Conservation (phyloP, 1,284 basidiomycete species). For the Cutaneotrichosporon cutaneum region DNA sequence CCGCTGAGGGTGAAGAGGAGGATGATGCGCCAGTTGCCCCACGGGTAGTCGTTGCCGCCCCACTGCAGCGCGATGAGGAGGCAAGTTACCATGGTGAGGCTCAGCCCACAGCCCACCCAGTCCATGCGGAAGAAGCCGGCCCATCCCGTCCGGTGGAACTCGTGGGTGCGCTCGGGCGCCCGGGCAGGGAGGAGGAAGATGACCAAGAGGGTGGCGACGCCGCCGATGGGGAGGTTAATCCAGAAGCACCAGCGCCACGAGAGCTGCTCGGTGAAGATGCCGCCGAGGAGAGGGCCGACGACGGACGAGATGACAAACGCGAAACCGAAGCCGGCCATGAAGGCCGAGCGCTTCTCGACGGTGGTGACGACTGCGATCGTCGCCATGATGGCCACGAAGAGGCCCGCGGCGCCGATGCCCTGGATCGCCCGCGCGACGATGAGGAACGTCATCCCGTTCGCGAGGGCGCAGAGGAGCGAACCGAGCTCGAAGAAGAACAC, state of each 20-base stretch:
- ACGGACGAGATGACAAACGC: conserved; percentile 53
- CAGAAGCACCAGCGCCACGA: conserved; percentile 57
- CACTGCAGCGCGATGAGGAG: conserved; percentile 55
- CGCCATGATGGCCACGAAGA: conserved; percentile 54
- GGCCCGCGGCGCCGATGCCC: conserved; percentile 41
- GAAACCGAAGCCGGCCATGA: conserved; percentile 46
- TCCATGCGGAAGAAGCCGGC: conserved; percentile 50
- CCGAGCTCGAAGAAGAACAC: conserved; percentile 57
- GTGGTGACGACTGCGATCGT: conserved; percentile 52
- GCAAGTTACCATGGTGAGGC: conserved; percentile 52
- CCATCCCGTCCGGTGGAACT: conserved; percentile 38
- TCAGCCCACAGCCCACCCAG: conserved; percentile 52
- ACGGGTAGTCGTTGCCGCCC: conserved; percentile 52
- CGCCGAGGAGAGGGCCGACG: conserved; percentile 52
- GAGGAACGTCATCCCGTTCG: conserved; percentile 50
- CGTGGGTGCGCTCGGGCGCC: conserved; percentile 54
- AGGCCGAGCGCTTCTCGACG: conserved; percentile 53
- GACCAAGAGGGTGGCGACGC: conserved; percentile 46
- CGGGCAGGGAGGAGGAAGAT: conserved; percentile 55
- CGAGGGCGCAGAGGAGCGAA: conserved; percentile 57
- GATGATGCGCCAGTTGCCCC: conserved; percentile 47
- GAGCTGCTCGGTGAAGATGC: conserved; percentile 55
- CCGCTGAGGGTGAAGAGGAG: conserved; percentile 52
- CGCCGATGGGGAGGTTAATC: conserved; percentile 57
- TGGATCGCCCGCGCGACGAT: conserved; percentile 58